Evolutionary conservation across 352 stramenopile genomes (phyloP).

Genomic region (Phytophthora fragariae): DNA sequence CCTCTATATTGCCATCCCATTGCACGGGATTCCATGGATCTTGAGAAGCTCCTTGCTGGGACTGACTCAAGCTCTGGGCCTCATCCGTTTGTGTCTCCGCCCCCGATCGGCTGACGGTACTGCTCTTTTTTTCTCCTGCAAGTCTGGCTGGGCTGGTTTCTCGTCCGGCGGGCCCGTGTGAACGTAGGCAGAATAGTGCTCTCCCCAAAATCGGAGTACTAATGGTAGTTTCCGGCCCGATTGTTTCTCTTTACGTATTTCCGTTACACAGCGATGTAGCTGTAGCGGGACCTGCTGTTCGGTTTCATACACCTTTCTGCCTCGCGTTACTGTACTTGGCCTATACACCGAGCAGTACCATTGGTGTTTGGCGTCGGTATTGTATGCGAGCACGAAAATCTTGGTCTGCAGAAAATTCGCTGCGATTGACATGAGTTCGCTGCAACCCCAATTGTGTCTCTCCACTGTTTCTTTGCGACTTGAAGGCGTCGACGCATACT

Average conservation of each 20-base stretch:
- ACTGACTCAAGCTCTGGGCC: too few species aligned
- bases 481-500: slow-evolving; percentile 4
- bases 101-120: too few species aligned
- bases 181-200: slow-evolving; percentile 2
- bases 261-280: background rate
- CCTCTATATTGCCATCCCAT: too few species aligned
- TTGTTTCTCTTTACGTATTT: background rate
- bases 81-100: too few species aligned
- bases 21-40: too few species aligned
- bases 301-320: background rate
- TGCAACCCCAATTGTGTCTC: slow-evolving; percentile 8
- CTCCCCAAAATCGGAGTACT: background rate
- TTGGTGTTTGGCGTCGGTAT: background rate
- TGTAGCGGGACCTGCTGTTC: background rate
- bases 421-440: background rate
- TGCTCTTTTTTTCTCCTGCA: too few species aligned
- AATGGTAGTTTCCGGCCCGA: background rate
- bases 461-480: background rate
- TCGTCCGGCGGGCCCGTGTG: background rate
- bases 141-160: too few species aligned
- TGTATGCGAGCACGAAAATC: background rate
- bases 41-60: too few species aligned
- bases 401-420: slow-evolving; percentile 2
- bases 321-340: background rate
- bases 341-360: background rate